These are phyloP conservation scores for Neonectria punicea DNA, from an alignment of 2,329 filamentous ascomycete genomes.

Conservation along the genomic window DNA sequence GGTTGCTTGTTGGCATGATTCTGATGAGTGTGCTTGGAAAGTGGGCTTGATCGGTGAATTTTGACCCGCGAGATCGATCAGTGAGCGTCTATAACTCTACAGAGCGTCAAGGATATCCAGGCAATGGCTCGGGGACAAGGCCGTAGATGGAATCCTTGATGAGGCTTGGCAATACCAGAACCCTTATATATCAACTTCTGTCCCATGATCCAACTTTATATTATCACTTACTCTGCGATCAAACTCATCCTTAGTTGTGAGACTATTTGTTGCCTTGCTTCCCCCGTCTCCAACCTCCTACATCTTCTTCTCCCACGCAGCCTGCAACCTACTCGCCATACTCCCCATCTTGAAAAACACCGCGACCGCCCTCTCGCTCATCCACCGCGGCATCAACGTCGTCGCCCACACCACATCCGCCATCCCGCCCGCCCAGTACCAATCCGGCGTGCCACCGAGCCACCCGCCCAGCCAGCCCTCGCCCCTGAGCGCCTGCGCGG, in stretches of 20 bases:
- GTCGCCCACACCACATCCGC: conserved; percentile 43
- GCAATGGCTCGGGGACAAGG: not conserved
- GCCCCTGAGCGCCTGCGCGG: conserved; percentile 53
- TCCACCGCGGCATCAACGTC: conserved; percentile 39
- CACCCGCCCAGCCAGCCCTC: conserved; percentile 49
- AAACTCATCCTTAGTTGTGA: not conserved
- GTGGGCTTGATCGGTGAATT: conserved; percentile 66
- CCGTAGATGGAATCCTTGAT: not conserved
- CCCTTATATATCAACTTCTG: not conserved
- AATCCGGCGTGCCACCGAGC: conserved; percentile 48
- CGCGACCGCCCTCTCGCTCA: conserved; percentile 44
- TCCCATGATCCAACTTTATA: not conserved
- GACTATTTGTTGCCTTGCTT: too few relatives aligned
- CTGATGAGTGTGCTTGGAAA: conserved; percentile 80
- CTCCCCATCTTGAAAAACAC: conserved; percentile 45
- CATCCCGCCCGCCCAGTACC: conserved; percentile 50
- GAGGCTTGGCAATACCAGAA: not conserved
- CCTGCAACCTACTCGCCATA: conserved; percentile 39
- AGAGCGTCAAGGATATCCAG: not conserved
- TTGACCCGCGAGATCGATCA: too few relatives aligned
- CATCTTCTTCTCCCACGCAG: conserved; percentile 38
- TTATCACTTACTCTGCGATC: not conserved
- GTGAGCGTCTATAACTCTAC: too few relatives aligned
- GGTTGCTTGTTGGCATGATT: conserved; percentile 70
- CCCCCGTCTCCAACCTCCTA: not conserved